A percentile compares a stretch with the other conserved stretches of the same genome.
phyloP scores from a whole-genome alignment of 1,284 basidiomycete species.

The Irpex sp. region DNA sequence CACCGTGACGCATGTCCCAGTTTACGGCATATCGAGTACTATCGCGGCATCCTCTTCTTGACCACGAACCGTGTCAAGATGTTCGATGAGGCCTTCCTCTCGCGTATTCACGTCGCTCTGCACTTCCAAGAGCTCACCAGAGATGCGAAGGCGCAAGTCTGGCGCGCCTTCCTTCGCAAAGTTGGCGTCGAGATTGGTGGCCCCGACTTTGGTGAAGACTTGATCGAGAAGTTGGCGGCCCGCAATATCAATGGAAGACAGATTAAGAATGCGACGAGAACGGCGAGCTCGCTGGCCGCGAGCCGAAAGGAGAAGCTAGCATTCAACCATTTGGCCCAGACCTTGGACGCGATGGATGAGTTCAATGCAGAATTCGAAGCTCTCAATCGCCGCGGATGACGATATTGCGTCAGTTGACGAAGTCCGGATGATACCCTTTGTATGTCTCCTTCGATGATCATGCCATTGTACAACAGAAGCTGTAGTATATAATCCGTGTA shows the following conservation, averaged over 20 bases:
- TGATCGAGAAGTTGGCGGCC: constrained; percentile 41
- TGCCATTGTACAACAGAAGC: background rate
- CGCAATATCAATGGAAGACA: constrained; percentile 56
- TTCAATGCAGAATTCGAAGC: constrained; percentile 48
- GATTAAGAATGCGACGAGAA: constrained; percentile 63
- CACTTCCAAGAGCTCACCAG: constrained; percentile 52
- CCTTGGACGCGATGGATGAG: constrained; percentile 57
- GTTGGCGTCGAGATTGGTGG: constrained; percentile 28
- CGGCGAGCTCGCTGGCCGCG: constrained; percentile 53
- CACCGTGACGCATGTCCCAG: background rate
- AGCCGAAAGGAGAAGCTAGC: constrained; percentile 41
- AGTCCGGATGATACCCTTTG: background rate
- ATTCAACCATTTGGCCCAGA: constrained; percentile 48
- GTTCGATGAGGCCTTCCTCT: constrained; percentile 67
- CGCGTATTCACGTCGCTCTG: constrained; percentile 62
- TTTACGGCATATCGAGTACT: constrained; percentile 61
- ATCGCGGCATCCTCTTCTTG: constrained; percentile 63
- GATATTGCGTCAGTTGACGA: background rate
- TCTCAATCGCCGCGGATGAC: background rate
- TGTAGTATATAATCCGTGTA: background rate
- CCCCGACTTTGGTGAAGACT: constrained; percentile 23
- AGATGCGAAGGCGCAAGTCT: constrained; percentile 47
- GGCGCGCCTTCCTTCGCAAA: constrained; percentile 52
- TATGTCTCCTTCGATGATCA: background rate
- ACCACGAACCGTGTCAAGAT: constrained; percentile 63